Percentiles rank a stretch among this genome's conserved stretches.
These are phyloP conservation scores for Corniculantispora saksenae DNA, from an alignment of 2,329 filamentous ascomycete species.

Conservation along the genomic window DNA sequence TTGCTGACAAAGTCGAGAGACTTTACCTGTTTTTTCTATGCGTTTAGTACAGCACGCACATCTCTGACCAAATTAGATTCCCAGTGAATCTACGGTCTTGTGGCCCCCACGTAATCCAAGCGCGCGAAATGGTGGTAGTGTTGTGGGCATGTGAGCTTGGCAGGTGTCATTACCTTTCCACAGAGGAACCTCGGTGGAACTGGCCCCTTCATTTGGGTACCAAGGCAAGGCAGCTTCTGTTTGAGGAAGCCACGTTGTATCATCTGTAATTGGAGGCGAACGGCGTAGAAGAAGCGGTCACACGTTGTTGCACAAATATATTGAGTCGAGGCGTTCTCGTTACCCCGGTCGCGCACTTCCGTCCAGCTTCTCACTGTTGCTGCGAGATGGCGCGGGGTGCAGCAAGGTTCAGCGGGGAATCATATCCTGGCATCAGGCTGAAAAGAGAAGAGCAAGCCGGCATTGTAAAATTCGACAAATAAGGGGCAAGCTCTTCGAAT, in stretches of 20 bases:
- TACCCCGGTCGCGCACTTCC: too few species aligned
- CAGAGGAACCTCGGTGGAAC: not conserved
- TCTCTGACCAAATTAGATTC: not conserved
- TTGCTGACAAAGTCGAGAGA: not conserved
- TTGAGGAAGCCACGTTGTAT: constrained; percentile 8
- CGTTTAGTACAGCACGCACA: not conserved
- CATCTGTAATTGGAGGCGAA: not conserved
- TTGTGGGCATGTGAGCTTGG: constrained; percentile 9
- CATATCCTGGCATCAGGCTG: too few species aligned
- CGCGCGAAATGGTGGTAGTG: not conserved
- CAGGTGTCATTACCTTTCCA: constrained; percentile 3
- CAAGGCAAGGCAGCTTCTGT: not conserved
- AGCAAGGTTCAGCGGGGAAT: too few species aligned
- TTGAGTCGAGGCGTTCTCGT: not conserved
- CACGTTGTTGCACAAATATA: constrained; percentile 1
- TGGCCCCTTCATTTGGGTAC: not conserved
- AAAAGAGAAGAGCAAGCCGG: too few species aligned
- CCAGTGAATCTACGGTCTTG: not conserved
- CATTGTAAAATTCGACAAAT: too few species aligned
- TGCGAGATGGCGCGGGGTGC: too few species aligned
- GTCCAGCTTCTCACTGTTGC: too few species aligned
- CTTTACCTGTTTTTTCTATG: not conserved
- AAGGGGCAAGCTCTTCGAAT: too few species aligned
- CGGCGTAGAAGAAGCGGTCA: not conserved
- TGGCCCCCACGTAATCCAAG: not conserved